Base-by-base conservation (phyloP, 2,329 filamentous ascomycete genomes). In the Trichoderma sp. region DNA sequence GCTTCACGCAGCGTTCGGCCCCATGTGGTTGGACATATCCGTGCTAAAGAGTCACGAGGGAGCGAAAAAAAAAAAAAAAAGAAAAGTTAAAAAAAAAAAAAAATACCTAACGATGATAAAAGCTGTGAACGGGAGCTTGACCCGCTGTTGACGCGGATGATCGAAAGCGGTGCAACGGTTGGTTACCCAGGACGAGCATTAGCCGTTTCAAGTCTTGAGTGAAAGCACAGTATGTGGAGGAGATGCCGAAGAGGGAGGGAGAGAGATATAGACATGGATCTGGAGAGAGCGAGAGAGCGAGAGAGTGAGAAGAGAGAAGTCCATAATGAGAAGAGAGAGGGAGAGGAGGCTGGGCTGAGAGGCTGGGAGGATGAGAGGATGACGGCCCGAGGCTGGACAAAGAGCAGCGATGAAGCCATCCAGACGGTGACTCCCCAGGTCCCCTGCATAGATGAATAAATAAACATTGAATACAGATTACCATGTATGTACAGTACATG, bases 41-140 rank as follows among this genome's bases (percentile, higher is more conserved):
- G 50, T 64, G 60, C 60, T 64, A 54, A 56, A 27, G 60, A 39
- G 50, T 64, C 60, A 64, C 60, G 60, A 48, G 60, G 50, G 50
- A 32, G 35, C 10, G 34, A 35, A 53, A 53, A 54, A 42, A 54
- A 56, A 2, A 22, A 4, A 35, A 17, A 19, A 13, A 6, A n/a
- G 27, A 27, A 27, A 54, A 19, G 12, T 13, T 12, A 8, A 5
- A 9, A n/a, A 8, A 17, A 42, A 2, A 8, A 8, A 19, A 8
- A n/a, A 8, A 12, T 13, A 42, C 37, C 5, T n/a, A 8, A 37
- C 3, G 35, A 37, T 15, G 9, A 12, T 12, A 17, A 34, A 25
- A 5, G 48, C 25, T 8, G 50, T 53, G 35, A 27, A 54, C 27
- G 27, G 5, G 35, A 54, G 25, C 2, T 39, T 37, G 54, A 22